Percentiles rank a stretch among this genome's conserved stretches.
phyloP scores from a whole-genome alignment of 257 asterid species.

The Scutellaria minor region DNA sequence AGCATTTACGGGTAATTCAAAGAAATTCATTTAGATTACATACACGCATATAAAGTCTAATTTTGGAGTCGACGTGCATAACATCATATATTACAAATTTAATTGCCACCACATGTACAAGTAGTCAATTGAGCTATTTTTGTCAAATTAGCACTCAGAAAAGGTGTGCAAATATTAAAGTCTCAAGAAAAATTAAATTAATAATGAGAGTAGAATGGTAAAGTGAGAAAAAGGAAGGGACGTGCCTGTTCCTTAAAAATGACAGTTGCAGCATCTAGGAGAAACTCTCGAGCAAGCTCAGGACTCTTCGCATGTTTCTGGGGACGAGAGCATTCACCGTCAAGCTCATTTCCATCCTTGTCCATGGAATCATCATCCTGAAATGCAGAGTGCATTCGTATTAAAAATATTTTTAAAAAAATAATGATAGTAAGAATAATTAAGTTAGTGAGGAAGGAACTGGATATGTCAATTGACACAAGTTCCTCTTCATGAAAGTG shows the following conservation, averaged over 20 bases:
- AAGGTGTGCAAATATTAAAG: background rate
- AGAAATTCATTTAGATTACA: background rate
- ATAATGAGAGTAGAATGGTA: background rate
- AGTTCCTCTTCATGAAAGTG: background rate
- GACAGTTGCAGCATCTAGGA: conserved; percentile 97
- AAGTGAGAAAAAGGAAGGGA: conserved; percentile 12
- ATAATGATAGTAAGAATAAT: background rate
- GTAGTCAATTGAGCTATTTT: background rate
- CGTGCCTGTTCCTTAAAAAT: conserved; percentile 98
- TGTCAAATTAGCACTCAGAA: background rate
- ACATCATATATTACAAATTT: background rate
- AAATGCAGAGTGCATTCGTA: conserved; percentile 27
- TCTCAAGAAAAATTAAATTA: background rate
- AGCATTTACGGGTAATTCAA: conserved; percentile 14
- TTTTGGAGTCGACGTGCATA: conserved; percentile 15
- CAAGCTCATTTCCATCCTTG: conserved; percentile 93
- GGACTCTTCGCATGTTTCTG: conserved; percentile 99
- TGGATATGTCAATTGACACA: conserved; percentile 13
- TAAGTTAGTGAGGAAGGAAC: conserved; percentile 13
- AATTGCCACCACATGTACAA: background rate
- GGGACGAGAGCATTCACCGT: conserved; percentile 96
- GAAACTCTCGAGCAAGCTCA: conserved; percentile 99
- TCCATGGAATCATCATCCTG: conserved; percentile 99
- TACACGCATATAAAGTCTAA: background rate
- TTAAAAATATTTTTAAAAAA: background rate